Percentiles rank a stretch among this genome's conserved stretches.
Conservation (phyloP, 1,284 basidiomycete species). For the Microbotryum silenes-acaulis region DNA sequence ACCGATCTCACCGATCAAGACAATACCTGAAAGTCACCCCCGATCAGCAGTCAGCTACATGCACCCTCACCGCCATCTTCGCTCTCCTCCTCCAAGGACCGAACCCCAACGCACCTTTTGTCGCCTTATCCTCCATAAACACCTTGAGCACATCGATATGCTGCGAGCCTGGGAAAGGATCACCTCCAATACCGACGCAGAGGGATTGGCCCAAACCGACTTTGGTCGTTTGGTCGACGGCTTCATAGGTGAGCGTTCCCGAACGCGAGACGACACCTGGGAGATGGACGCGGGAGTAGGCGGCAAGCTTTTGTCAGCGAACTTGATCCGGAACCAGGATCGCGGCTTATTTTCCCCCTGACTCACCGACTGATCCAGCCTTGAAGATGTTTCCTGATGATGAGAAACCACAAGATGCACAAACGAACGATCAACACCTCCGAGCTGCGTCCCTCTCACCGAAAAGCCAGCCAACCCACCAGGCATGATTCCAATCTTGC, state of each 20-base stretch:
- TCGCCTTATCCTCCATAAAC: constrained; percentile 86
- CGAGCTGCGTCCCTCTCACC: no score
- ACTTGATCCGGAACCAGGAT: no score
- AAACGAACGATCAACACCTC: no score
- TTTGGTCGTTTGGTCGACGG: constrained; percentile 71
- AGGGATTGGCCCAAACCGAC: constrained; percentile 95
- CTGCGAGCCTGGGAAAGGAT: constrained; percentile 96
- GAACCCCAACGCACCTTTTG: constrained; percentile 53
- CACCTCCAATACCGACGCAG: constrained; percentile 96
- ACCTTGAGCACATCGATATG: constrained; percentile 95
- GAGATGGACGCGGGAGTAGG: no score
- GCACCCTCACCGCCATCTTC: no score
- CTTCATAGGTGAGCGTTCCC: constrained; percentile 87
- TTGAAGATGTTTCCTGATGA: constrained; percentile 72
- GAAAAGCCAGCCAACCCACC: constrained; percentile 38
- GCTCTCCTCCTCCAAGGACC: no score
- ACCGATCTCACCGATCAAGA: constrained; percentile 98
- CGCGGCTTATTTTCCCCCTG: no score
- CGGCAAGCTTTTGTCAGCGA: no score
- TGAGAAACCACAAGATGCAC: no score
- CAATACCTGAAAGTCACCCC: constrained; percentile 60
- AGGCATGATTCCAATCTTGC: constrained; percentile 99
- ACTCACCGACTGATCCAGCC: constrained; percentile 81
- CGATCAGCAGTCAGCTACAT: neutral
- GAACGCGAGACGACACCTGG: constrained; percentile 90